These are phyloP conservation scores for Kwoniella sp. DNA, from an alignment of 768 basidiomycete species.

Conservation along the genomic window DNA sequence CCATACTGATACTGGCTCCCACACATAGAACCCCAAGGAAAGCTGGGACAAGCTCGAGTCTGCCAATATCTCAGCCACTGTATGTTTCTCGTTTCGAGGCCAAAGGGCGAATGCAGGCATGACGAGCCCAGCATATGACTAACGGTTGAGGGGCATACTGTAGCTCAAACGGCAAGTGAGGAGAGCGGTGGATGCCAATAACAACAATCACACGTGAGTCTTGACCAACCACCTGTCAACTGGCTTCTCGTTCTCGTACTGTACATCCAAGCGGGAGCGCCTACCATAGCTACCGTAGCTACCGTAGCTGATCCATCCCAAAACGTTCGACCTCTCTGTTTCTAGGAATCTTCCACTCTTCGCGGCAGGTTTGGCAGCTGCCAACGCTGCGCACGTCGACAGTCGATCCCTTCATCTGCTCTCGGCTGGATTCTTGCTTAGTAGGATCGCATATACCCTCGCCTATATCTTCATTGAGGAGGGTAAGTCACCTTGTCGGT, in stretches of 20 bases:
- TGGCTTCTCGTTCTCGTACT: no score
- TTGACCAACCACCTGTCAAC: neutral
- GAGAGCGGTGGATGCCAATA: constrained; percentile 34
- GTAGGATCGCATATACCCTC: constrained; percentile 33
- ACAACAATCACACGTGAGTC: constrained; percentile 33
- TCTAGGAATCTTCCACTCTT: constrained; percentile 31
- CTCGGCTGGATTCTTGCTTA: constrained; percentile 28
- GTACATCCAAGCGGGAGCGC: no score
- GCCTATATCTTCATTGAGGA: constrained; percentile 36
- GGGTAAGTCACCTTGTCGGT: constrained; percentile 24
- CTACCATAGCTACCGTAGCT: no score
- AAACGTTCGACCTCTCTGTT: neutral
- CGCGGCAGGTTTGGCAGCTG: constrained; percentile 37
- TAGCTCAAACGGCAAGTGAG: constrained; percentile 25
- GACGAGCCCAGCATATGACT: no score
- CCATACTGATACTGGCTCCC: no score
- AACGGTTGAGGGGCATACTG: no score
- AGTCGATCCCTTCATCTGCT: constrained; percentile 22
- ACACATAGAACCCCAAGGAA: constrained; percentile 30
- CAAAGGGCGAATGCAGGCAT: no score
- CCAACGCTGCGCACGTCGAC: constrained; percentile 38
- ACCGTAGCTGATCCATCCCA: neutral
- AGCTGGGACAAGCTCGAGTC: constrained; percentile 32
- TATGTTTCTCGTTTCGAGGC: neutral
- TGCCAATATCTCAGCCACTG: constrained; percentile 7